Evolutionary conservation across 2,329 filamentous ascomycete genomes (phyloP).

Genomic region (Sarocladium kiliense): DNA sequence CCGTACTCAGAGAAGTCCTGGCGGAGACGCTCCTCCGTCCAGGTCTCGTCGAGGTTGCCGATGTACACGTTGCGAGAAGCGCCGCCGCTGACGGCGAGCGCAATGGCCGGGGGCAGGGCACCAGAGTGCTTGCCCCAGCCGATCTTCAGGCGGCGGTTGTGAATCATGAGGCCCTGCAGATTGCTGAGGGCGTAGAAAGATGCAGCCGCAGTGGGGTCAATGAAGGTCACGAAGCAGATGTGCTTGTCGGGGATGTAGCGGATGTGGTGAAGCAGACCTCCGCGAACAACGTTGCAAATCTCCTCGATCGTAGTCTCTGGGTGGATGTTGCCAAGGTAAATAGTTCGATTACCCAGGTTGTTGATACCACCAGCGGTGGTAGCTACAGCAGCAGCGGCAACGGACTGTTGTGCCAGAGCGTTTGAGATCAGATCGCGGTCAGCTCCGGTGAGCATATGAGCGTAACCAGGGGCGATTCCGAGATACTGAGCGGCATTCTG

Average conservation of each 20-base stretch:
- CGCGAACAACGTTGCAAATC: slow-evolving; percentile 97
- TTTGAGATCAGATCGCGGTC: slow-evolving; percentile 96
- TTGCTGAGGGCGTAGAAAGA: slow-evolving; percentile 98
- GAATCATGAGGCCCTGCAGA: slow-evolving; percentile 96
- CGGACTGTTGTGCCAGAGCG: slow-evolving; percentile 93
- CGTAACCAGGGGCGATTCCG: slow-evolving; percentile 93
- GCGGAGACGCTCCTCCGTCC: slow-evolving; percentile 91
- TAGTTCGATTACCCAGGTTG: slow-evolving; percentile 94
- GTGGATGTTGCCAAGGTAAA: slow-evolving; percentile 98
- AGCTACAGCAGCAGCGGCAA: slow-evolving; percentile 91
- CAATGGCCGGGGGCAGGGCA: slow-evolving; percentile 90
- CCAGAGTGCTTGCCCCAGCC: slow-evolving; percentile 99
- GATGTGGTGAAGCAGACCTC: slow-evolving; percentile 93
- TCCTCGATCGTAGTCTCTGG: slow-evolving; percentile 98
- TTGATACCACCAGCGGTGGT: slow-evolving; percentile 95
- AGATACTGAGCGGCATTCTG: slow-evolving; percentile 98
- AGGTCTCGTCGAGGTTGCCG: slow-evolving; percentile 93
- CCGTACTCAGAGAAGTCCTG: slow-evolving; percentile 97
- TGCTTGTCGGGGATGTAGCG: slow-evolving; percentile 99
- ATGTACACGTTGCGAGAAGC: slow-evolving; percentile 99
- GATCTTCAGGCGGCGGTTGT: slow-evolving; percentile 96
- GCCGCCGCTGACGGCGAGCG: slow-evolving; percentile 89
- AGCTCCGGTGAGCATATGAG: slow-evolving; percentile 91
- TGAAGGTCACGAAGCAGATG: slow-evolving; percentile 99
- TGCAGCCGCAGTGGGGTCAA: slow-evolving; percentile 94